phyloP scores from a whole-genome alignment of 2,329 filamentous ascomycete genomes.

The Ceratocystis destructans region DNA sequence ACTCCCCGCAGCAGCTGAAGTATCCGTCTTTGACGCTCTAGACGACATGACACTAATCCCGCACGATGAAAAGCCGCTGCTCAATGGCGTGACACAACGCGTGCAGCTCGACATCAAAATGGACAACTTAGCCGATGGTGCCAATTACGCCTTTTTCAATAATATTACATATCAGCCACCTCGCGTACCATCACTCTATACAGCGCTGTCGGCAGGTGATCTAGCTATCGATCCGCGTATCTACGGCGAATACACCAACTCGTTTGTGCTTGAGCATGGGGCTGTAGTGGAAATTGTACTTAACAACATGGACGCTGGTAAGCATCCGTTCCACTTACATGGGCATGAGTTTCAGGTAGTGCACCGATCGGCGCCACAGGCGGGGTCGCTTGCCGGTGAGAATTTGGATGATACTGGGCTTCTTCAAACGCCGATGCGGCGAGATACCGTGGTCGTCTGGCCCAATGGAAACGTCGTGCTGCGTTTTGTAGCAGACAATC shows the following conservation, averaged over 20 bases:
- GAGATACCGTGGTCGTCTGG: slow-evolving; percentile 54
- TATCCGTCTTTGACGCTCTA: slow-evolving; percentile 48
- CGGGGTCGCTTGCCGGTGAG: slow-evolving; percentile 39
- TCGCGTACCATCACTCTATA: slow-evolving; percentile 70
- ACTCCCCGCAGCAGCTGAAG: slow-evolving; percentile 36
- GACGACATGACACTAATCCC: slow-evolving; percentile 64
- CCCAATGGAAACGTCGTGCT: slow-evolving; percentile 56
- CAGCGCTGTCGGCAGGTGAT: slow-evolving; percentile 50
- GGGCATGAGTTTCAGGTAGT: slow-evolving; percentile 61
- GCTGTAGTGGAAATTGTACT: slow-evolving; percentile 60
- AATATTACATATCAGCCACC: slow-evolving; percentile 61
- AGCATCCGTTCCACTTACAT: slow-evolving; percentile 68
- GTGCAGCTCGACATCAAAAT: slow-evolving; percentile 52
- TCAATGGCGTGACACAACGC: slow-evolving; percentile 47
- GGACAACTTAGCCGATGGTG: slow-evolving; percentile 47
- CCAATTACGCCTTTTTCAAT: slow-evolving; percentile 54
- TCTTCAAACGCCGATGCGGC: slow-evolving; percentile 44
- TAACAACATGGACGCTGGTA: slow-evolving; percentile 60
- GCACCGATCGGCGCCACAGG: slow-evolving; percentile 44
- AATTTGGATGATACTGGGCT: slow-evolving; percentile 35
- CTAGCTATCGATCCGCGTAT: slow-evolving; percentile 43
- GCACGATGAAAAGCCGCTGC: slow-evolving; percentile 47
- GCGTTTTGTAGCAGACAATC: slow-evolving; percentile 53
- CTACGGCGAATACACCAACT: slow-evolving; percentile 53
- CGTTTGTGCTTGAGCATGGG: slow-evolving; percentile 53